Percentiles rank a stretch among this genome's conserved stretches.
Conservation (phyloP, 129 eudicot genomes). For the Pittosporum tobira region DNA sequence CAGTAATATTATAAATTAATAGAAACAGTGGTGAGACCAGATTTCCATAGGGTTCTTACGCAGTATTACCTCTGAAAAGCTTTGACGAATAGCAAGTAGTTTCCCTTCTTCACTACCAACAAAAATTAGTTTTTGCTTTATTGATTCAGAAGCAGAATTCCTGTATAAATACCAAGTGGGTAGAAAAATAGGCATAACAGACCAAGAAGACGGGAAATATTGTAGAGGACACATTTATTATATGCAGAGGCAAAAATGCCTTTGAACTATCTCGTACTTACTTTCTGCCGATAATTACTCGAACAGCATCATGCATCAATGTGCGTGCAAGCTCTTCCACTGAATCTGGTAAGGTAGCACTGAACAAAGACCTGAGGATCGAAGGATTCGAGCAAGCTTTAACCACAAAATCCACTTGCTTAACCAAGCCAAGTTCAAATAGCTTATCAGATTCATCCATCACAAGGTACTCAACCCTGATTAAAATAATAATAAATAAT, state of each 20-base stretch:
- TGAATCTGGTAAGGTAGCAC: slow-evolving; percentile 97
- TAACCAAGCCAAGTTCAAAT: slow-evolving; percentile 78
- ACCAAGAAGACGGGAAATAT: neutral
- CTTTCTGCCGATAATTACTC: slow-evolving; percentile 89
- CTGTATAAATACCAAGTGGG: slow-evolving; percentile 26
- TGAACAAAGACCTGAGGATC: slow-evolving; percentile 72
- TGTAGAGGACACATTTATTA: no score
- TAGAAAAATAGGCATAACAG: neutral
- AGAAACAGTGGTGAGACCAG: neutral
- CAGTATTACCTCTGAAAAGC: slow-evolving; percentile 64
- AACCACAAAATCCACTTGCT: slow-evolving; percentile 82
- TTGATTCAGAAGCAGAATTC: slow-evolving; percentile 78
- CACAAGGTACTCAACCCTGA: slow-evolving; percentile 95
- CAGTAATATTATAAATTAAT: neutral
- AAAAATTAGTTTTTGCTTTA: slow-evolving; percentile 72
- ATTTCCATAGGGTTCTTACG: slow-evolving; percentile 2
- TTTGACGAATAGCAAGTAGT: slow-evolving; percentile 90
- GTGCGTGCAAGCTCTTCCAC: slow-evolving; percentile 99
- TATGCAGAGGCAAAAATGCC: neutral
- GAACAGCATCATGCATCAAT: slow-evolving; percentile 96
- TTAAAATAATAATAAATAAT: slow-evolving; percentile 12
- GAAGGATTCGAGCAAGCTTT: slow-evolving; percentile 98
- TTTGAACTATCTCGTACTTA: slow-evolving; percentile 26
- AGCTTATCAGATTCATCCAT: slow-evolving; percentile 96
- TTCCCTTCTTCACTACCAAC: slow-evolving; percentile 99